Base-by-base conservation (phyloP, 2,329 filamentous ascomycete genomes). In the Colletotrichum lentis region DNA sequence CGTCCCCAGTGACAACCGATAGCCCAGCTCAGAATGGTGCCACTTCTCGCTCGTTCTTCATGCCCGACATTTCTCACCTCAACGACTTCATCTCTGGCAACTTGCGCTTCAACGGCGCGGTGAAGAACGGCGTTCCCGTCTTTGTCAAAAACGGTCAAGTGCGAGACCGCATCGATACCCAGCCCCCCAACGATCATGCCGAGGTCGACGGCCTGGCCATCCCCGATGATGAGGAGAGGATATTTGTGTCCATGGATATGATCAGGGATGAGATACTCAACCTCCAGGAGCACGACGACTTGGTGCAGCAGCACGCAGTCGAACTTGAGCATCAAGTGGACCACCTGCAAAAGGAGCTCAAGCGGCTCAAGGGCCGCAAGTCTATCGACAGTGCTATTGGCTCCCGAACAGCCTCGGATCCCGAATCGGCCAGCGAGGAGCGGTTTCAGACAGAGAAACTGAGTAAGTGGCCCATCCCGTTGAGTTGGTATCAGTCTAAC, bases 191-290 rank as follows among this genome's bases (percentile, higher is more conserved):
- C 39, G 73, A 79, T 16, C 84, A 87, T 67, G 83, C 79, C 46
- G 79, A 84, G 35, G 78, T 87, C n/a, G 83, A 85, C 62, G 82
- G 78, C 8, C 73, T 87, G 22, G 78, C 81, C 55, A 76, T 87
- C 10, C 82, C 84, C 3, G 79, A 84, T 63, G 85, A 86, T 50
- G 85, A 87, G 71, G 82, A 86, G 74, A 82, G 84, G 71, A 87
- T 87, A 37, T 86, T 87, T 70, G 85, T 88, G 47, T 88, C 85
- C 10, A 81, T 87, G 80, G 85, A 87, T 83, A 87, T 87, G 83
- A 86, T 88, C 77, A 83, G 85, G 46, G 82, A 86, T 49, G 85
- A 88, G 73, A 85, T 87, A 50, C 75, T 84, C 59, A 83, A 83
- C 66, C 79, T 88, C 46, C 84, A 86, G 67, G 83, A 86, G 47